Conservation (phyloP, 257 asterid genomes). For the Petunia secreta region DNA sequence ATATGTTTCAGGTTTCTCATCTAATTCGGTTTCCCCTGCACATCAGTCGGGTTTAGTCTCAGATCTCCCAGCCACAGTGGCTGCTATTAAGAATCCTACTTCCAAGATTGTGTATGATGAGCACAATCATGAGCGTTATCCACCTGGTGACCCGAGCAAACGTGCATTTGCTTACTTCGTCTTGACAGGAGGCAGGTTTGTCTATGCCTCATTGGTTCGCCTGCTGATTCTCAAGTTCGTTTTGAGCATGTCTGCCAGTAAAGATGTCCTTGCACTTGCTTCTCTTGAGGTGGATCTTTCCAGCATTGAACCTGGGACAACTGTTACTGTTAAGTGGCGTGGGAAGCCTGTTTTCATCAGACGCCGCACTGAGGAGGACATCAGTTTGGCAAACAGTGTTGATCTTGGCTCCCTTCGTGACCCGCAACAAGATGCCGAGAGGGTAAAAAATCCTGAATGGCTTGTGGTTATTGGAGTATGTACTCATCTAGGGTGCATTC, state of each 20-base stretch:
- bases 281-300: conserved; percentile 91
- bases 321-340: conserved; percentile 98
- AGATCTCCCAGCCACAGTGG: conserved; percentile 66
- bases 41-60: conserved; percentile 48
- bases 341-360: conserved; percentile 97
- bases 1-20: conserved; percentile 61
- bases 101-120: conserved; percentile 75
- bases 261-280: conserved; percentile 92
- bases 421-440: conserved; percentile 85
- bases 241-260: conserved; percentile 96
- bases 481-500: conserved; percentile 94
- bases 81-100: conserved; percentile 85
- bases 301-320: conserved; percentile 87
- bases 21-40: conserved; percentile 52
- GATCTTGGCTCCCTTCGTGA: conserved; percentile 75
- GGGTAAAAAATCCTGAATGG: conserved; percentile 96
- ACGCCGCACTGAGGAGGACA: conserved; percentile 81
- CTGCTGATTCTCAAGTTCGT: conserved; percentile 86
- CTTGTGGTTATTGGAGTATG: conserved; percentile 90
- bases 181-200: conserved; percentile 91
- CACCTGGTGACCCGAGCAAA: conserved; percentile 91
- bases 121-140: conserved; percentile 86
- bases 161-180: conserved; percentile 92
- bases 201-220: conserved; percentile 88
- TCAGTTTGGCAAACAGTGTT: conserved; percentile 77